Evolutionary conservation across 306 rosid species (phyloP).

Genomic region (Glycine tomentella): DNA sequence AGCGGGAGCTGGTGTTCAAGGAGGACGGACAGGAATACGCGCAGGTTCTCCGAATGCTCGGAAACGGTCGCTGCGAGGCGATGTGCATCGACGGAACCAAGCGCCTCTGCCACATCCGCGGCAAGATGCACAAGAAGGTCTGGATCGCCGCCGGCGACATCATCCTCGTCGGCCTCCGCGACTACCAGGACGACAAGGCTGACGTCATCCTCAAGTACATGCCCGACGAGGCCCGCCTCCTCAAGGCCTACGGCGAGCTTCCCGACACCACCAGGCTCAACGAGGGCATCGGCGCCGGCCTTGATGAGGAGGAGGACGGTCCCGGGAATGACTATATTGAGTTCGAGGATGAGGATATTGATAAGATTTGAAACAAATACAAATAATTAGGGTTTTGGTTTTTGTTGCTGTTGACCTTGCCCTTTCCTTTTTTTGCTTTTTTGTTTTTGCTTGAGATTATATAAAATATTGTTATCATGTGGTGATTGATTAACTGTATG

Average conservation of each 20-base stretch:
- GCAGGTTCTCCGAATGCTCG: slow-evolving; percentile 63
- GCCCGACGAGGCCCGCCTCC: slow-evolving; percentile 69
- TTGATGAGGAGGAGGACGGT: slow-evolving; percentile 66
- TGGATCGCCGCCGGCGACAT: slow-evolving; percentile 74
- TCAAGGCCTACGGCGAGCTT: slow-evolving; percentile 74
- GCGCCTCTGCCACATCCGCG: slow-evolving; percentile 59
- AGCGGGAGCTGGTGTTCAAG: slow-evolving; percentile 69
- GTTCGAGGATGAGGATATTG: slow-evolving; percentile 71
- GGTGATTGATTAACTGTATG: background rate
- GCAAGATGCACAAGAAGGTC: slow-evolving; percentile 64
- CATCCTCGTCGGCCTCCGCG: slow-evolving; percentile 67
- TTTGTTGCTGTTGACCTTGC: background rate
- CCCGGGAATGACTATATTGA: slow-evolving; percentile 59
- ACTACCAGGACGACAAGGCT: slow-evolving; percentile 73
- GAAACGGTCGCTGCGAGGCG: slow-evolving; percentile 66
- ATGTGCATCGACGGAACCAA: slow-evolving; percentile 58
- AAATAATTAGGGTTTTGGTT: background rate
- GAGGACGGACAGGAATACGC: slow-evolving; percentile 75
- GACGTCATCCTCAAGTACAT: slow-evolving; percentile 71
- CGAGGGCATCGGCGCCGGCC: slow-evolving; percentile 59
- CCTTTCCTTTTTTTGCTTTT: background rate
- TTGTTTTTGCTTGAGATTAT: too few species aligned
- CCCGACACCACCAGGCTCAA: slow-evolving; percentile 63
- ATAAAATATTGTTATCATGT: background rate
- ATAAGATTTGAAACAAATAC: slow-evolving; percentile 46